Conservation (phyloP, 768 basidiomycete species). For the Termitomyces sp. region DNA sequence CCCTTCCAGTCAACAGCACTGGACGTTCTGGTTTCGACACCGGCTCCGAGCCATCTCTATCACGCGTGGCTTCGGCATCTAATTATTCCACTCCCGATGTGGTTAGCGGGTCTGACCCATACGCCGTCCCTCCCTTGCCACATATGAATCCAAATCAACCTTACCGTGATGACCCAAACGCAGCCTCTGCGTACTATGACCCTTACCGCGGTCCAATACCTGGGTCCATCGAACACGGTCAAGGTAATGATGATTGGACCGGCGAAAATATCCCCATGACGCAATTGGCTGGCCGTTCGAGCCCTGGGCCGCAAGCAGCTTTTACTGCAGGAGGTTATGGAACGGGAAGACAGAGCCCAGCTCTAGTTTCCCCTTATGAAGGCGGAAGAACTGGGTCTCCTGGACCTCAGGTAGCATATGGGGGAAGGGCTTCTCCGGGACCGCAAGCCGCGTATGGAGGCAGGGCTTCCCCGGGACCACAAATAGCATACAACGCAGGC, state of each 20-base stretch:
- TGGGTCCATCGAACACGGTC: slow-evolving; percentile 51
- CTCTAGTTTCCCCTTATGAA: slow-evolving; percentile 22
- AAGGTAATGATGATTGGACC: slow-evolving; percentile 30
- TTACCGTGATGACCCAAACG: slow-evolving; percentile 66
- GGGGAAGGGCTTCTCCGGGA: slow-evolving; percentile 31
- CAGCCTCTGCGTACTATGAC: slow-evolving; percentile 57
- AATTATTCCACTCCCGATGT: slow-evolving; percentile 50
- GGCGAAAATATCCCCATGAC: slow-evolving; percentile 75
- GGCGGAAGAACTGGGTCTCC: slow-evolving; percentile 37
- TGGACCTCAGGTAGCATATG: slow-evolving; percentile 40
- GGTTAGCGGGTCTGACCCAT: slow-evolving; percentile 53
- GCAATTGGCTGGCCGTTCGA: slow-evolving; percentile 40
- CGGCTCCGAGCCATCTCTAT: slow-evolving; percentile 51
- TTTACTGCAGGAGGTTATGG: slow-evolving; percentile 29
- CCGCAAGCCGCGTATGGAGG: slow-evolving; percentile 42
- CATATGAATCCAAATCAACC: slow-evolving; percentile 76
- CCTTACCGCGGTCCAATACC: slow-evolving; percentile 79
- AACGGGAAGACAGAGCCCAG: slow-evolving; percentile 29
- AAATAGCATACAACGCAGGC: slow-evolving; percentile 33
- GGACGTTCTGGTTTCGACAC: slow-evolving; percentile 74
- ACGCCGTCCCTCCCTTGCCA: slow-evolving; percentile 79
- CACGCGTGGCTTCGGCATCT: slow-evolving; percentile 41
- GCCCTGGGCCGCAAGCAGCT: slow-evolving; percentile 33
- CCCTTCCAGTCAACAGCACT: slow-evolving; percentile 65
- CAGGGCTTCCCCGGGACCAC: slow-evolving; percentile 33